Base-by-base conservation (phyloP, 352 stramenopile species). In the Phytophthora agathidicida region DNA sequence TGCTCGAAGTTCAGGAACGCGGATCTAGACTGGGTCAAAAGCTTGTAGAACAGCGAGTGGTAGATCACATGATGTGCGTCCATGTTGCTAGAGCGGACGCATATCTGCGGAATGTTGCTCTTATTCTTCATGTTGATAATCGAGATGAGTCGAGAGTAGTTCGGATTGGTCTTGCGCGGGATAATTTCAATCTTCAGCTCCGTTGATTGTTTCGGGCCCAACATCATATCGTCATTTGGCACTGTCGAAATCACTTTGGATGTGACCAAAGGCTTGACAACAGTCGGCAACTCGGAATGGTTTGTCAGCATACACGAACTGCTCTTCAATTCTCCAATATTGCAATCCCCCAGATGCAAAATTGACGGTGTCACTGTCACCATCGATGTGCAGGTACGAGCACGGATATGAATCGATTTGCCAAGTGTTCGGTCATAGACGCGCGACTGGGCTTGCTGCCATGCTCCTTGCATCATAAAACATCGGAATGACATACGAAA, bases 121-220 rank as follows among this genome's bases (percentile, higher is more conserved):
- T 93, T 92, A 65, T 96, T 96, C 56, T 88, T 93, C 52, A 91
- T 69, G 48, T 96, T 96, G 54, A 94, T 77, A 39, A 95, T 75
- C 2, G 86, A 94, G 27, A 96, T 93, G 13, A 96, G 58, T 32
- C 88, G 75, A 9, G 86, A 91, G 58, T 96, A 96, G 64, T 95
- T 96, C 7, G 83, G 80, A 51, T 96, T 96, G 22, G 86, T 94
- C 51, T 94, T 96, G 32, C 88, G 81, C 14, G 86, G 88, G 43
- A 96, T 94, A 54, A 96, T 94, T 51, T 96, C 88, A 20, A 96
- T 88, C 61, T 95, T 95, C 10, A 96, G 60, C 58, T 96, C 88
- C 0, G 84, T 80, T 16, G 84, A 93, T 49, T 96, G 88, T 53
- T 96, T 96, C 17, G 88, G 88, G 2, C 84, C 84, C 1, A 96